These are phyloP conservation scores for Capsella rubella DNA, from an alignment of 441 rosid genomes.

Conservation along the genomic window DNA sequence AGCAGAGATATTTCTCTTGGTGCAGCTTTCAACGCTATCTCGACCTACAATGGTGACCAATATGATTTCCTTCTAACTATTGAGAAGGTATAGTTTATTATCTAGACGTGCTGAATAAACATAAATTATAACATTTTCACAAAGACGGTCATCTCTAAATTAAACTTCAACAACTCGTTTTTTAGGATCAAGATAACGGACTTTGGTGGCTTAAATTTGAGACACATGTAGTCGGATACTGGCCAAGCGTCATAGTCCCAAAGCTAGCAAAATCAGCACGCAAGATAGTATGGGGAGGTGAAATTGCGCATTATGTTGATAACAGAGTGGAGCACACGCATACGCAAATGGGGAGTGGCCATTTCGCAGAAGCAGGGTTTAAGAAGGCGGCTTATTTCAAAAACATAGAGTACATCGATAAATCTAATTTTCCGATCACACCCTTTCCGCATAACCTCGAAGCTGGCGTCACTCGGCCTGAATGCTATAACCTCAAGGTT, in stretches of 20 bases:
- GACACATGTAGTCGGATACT: constrained; percentile 49
- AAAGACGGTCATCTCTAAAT: neutral
- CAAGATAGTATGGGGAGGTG: constrained; percentile 61
- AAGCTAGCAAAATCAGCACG: constrained; percentile 32
- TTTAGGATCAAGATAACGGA: constrained; percentile 19
- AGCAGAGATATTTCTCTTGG: constrained; percentile 51
- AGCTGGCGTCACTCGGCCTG: constrained; percentile 21
- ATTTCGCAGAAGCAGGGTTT: constrained; percentile 51
- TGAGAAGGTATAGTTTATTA: constrained; percentile 33
- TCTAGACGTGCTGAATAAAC: neutral
- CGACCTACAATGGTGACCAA: constrained; percentile 46
- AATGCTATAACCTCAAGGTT: constrained; percentile 29
- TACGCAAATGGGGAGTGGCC: constrained; percentile 63
- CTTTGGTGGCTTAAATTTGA: constrained; percentile 53
- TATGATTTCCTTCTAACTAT: constrained; percentile 45
- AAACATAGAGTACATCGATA: constrained; percentile 46
- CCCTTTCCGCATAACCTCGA: constrained; percentile 49
- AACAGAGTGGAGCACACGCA: constrained; percentile 47
- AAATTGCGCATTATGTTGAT: constrained; percentile 44
- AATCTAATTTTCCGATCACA: neutral
- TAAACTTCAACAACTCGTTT: neutral
- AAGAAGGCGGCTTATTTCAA: constrained; percentile 59
- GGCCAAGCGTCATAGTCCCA: constrained; percentile 53
- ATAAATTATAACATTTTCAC: constrained; percentile 25
- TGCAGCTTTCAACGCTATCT: constrained; percentile 49